These are phyloP conservation scores for Alternaria alternata DNA, from an alignment of 2,329 filamentous ascomycete genomes.

Conservation along the genomic window DNA sequence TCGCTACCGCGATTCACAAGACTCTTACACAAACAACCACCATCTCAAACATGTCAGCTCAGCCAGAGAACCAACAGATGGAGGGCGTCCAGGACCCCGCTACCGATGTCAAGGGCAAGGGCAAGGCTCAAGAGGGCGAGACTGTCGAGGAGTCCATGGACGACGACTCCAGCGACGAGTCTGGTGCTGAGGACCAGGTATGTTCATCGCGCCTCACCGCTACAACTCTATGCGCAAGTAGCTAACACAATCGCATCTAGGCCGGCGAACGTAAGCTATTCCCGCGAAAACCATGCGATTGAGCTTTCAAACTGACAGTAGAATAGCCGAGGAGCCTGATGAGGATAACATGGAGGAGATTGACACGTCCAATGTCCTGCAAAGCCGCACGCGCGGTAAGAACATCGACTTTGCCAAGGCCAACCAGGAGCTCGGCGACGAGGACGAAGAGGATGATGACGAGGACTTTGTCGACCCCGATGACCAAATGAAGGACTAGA, in stretches of 20 bases:
- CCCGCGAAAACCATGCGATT: constrained; percentile 16
- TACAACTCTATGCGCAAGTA: constrained; percentile 21
- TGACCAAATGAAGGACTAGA: constrained; percentile 74
- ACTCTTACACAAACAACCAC: constrained; percentile 10
- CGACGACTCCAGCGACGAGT: constrained; percentile 73
- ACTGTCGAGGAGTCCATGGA: constrained; percentile 78
- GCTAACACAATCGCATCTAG: constrained; percentile 39
- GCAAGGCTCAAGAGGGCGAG: constrained; percentile 73
- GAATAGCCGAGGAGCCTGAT: constrained; percentile 69
- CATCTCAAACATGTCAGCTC: constrained; percentile 41
- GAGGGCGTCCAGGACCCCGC: constrained; percentile 53
- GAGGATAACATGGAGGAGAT: constrained; percentile 90
- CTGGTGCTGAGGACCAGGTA: constrained; percentile 67
- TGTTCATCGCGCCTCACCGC: constrained; percentile 37
- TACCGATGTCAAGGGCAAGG: constrained; percentile 79
- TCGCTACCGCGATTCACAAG: constrained; percentile 9
- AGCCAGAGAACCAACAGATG: constrained; percentile 48
- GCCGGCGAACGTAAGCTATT: constrained; percentile 47
- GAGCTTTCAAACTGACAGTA: constrained; percentile 28
- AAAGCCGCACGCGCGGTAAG: constrained; percentile 85
- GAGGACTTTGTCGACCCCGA: constrained; percentile 70
- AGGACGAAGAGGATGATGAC: constrained; percentile 82
- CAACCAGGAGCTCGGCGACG: constrained; percentile 75
- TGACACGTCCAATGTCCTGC: constrained; percentile 86
- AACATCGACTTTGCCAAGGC: constrained; percentile 94